A percentile compares a stretch with the other conserved stretches of the same genome.
Conservation (phyloP, 345 rosid species). For the Excoecaria agallocha region DNA sequence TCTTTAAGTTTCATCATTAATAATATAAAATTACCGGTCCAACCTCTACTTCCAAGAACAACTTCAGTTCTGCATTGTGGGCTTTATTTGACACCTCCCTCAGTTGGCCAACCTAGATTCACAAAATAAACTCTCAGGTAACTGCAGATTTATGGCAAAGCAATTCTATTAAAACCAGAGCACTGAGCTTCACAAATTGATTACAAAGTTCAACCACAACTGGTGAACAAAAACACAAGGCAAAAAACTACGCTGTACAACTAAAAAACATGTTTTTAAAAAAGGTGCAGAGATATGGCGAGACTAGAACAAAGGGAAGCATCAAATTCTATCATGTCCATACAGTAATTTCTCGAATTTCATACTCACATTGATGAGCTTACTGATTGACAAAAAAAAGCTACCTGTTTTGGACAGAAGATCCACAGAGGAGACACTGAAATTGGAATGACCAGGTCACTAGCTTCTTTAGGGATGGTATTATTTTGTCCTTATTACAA, state of each 20-base stretch:
- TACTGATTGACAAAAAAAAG: background rate
- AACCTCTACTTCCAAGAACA: constrained; percentile 81
- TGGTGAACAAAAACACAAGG: background rate
- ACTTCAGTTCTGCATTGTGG: constrained; percentile 72
- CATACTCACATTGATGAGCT: background rate
- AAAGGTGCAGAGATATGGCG: background rate
- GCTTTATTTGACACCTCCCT: constrained; percentile 79
- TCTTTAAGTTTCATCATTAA: background rate
- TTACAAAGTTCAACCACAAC: background rate
- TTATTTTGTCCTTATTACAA: too few relatives aligned
- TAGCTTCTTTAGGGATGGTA: too few relatives aligned
- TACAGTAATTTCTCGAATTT: background rate
- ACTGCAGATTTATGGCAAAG: background rate
- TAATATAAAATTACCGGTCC: constrained; percentile 55
- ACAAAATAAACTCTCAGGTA: background rate
- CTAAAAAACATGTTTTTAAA: background rate
- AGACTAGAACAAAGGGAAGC: background rate
- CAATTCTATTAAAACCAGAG: background rate
- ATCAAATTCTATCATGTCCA: background rate
- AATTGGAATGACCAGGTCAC: too few relatives aligned
- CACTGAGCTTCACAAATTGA: background rate
- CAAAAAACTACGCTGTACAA: background rate
- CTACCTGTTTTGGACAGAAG: too few relatives aligned
- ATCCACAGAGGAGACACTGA: too few relatives aligned
- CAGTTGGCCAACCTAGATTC: constrained; percentile 80